phyloP scores from a whole-genome alignment of 768 basidiomycete species.

The Pisolithus orientalis region DNA sequence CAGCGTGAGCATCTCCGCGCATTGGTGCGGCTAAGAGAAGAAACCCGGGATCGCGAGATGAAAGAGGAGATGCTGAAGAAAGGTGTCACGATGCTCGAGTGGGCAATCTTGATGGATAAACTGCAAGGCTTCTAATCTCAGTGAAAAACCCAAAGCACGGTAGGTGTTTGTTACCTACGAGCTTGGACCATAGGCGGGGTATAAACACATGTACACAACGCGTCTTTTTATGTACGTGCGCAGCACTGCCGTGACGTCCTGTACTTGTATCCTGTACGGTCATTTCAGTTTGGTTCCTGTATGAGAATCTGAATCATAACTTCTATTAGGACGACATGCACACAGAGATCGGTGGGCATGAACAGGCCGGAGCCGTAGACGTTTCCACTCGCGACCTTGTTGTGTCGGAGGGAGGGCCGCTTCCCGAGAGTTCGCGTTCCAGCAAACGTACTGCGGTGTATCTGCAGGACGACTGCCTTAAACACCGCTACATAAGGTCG shows the following conservation, averaged over 20 bases:
- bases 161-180: background rate
- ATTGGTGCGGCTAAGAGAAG: slow-evolving; percentile 52
- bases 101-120: slow-evolving; percentile 71
- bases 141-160: background rate
- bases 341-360: too few species aligned
- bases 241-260: background rate
- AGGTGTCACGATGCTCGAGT: slow-evolving; percentile 69
- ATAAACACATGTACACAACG: background rate
- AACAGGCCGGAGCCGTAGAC: too few species aligned
- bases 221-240: background rate
- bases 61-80: slow-evolving; percentile 62
- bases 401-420: background rate
- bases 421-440: background rate
- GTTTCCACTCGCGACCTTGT: background rate
- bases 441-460: slow-evolving; percentile 28
- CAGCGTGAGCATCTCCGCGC: slow-evolving; percentile 58
- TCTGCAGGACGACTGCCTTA: slow-evolving; percentile 67
- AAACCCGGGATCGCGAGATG: slow-evolving; percentile 62
- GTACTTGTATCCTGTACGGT: background rate
- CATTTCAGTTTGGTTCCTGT: background rate
- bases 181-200: background rate
- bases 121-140: slow-evolving; percentile 34
- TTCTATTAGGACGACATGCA: too few species aligned
- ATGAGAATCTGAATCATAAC: too few species aligned
- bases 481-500: slow-evolving; percentile 75